phyloP scores from a whole-genome alignment of 345 rosid species.

The Lepidium didymum region DNA sequence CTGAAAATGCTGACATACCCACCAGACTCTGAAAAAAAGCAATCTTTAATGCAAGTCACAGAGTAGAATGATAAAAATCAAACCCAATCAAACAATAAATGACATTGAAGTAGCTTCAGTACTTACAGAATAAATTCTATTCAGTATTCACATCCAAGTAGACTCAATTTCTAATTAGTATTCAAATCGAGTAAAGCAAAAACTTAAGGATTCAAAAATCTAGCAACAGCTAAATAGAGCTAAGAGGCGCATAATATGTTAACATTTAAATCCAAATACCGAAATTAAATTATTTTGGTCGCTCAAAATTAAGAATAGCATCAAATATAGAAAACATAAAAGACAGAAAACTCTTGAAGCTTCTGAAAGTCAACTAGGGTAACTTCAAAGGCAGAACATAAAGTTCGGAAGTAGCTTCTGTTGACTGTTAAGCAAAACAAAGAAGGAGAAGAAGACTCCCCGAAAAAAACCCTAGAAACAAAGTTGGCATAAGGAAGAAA shows the following conservation, averaged over 20 bases:
- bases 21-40: not conserved
- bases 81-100: not conserved
- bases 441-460: not conserved
- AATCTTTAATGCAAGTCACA: not conserved
- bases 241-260: not conserved
- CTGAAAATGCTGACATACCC: not conserved
- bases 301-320: not conserved
- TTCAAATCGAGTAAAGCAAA: not conserved
- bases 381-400: not conserved
- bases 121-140: not conserved
- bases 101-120: not conserved
- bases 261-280: not conserved
- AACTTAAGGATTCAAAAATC: not conserved
- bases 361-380: slow-evolving; percentile 25
- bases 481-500: not conserved
- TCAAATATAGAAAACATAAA: no score
- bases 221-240: not conserved
- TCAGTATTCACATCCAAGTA: slow-evolving; percentile 2
- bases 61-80: not conserved
- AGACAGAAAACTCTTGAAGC: not conserved
- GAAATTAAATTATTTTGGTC: not conserved
- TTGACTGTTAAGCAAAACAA: slow-evolving; percentile 1
- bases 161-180: not conserved
- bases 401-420: slow-evolving; percentile 7
- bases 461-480: slow-evolving; percentile 10